phyloP scores from a whole-genome alignment of 495 filamentous ascomycete genomes.

The Neohortaea acidophila region DNA sequence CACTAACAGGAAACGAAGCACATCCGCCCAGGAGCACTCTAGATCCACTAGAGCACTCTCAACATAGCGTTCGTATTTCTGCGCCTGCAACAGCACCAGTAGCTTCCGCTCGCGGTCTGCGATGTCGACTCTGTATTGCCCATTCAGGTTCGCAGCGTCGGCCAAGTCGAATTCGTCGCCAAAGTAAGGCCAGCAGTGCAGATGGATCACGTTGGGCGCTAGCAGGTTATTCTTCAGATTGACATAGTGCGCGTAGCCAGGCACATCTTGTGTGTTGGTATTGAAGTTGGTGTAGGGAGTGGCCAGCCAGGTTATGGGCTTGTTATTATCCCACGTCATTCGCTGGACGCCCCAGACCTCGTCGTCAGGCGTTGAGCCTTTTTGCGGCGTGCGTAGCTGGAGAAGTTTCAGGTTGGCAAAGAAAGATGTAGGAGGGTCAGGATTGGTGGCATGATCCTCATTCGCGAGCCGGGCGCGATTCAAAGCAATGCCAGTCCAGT shows the following conservation, averaged over 20 bases:
- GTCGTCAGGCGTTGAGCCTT: not conserved
- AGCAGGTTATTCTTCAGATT: slow-evolving; percentile 20
- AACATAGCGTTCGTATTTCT: slow-evolving; percentile 14
- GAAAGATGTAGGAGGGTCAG: not conserved
- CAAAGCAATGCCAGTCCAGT: slow-evolving; percentile 10
- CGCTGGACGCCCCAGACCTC: not conserved
- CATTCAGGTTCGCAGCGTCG: slow-evolving; percentile 8
- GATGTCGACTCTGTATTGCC: slow-evolving; percentile 12
- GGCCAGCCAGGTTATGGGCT: not conserved
- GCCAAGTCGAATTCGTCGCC: slow-evolving; percentile 16
- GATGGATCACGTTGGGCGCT: slow-evolving; percentile 18
- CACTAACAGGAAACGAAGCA: slow-evolving; percentile 19
- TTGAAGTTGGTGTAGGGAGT: not conserved
- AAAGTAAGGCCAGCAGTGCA: slow-evolving; percentile 24
- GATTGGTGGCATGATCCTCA: not conserved
- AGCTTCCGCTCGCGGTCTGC: slow-evolving; percentile 6
- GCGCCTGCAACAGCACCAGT: slow-evolving; percentile 4
- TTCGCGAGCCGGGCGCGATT: slow-evolving; percentile 7
- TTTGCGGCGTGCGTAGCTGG: not conserved
- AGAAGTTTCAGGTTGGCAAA: slow-evolving; percentile 12
- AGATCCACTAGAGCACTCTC: slow-evolving; percentile 20
- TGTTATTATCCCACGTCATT: not conserved
- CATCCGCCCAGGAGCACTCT: slow-evolving; percentile 18
- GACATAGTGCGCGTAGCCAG: slow-evolving; percentile 16
- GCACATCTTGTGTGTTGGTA: slow-evolving; percentile 3